A percentile compares a stretch with the other conserved stretches of the same genome.
These are phyloP conservation scores for Serpula lacrymans DNA, from an alignment of 768 basidiomycete species.

Conservation along the genomic window DNA sequence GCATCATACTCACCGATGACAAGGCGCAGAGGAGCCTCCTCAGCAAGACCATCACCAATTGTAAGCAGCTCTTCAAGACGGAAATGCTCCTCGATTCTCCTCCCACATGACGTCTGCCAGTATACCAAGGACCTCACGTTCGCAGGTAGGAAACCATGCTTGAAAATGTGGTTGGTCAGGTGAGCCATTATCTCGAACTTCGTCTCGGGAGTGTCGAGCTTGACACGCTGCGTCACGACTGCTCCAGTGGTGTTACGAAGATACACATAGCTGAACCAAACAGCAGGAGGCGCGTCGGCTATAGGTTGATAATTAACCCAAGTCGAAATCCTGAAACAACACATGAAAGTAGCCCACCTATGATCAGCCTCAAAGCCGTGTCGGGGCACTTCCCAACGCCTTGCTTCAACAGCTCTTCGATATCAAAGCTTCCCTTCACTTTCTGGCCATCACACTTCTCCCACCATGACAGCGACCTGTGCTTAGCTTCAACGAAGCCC, in stretches of 20 bases:
- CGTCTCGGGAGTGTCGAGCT: slow-evolving; percentile 29
- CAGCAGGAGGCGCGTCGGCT: slow-evolving; percentile 38
- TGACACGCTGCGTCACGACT: slow-evolving; percentile 41
- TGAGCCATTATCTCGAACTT: slow-evolving; percentile 41
- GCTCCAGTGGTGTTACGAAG: slow-evolving; percentile 27
- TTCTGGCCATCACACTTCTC: slow-evolving; percentile 37
- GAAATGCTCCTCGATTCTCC: slow-evolving; percentile 23
- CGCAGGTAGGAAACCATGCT: slow-evolving; percentile 33
- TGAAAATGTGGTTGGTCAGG: slow-evolving; percentile 46
- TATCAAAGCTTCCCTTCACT: slow-evolving; percentile 29
- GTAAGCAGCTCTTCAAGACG: slow-evolving; percentile 20
- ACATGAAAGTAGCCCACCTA: slow-evolving; percentile 31
- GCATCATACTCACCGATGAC: slow-evolving; percentile 13
- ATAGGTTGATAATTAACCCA: neutral
- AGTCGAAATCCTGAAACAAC: neutral
- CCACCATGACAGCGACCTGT: slow-evolving; percentile 42
- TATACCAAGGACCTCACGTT: slow-evolving; percentile 35
- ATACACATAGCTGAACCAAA: slow-evolving; percentile 47
- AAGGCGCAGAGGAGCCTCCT: slow-evolving; percentile 15
- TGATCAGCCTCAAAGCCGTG: slow-evolving; percentile 42
- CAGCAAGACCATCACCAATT: slow-evolving; percentile 13
- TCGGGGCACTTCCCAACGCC: slow-evolving; percentile 42
- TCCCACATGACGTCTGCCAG: slow-evolving; percentile 40
- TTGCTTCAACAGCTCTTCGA: slow-evolving; percentile 35
- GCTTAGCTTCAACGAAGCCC: slow-evolving; percentile 44